A percentile compares a stretch with the other conserved stretches of the same genome.
These are phyloP conservation scores for Xanthoconium separans DNA, from an alignment of 1,284 basidiomycete species.

Conservation along the genomic window DNA sequence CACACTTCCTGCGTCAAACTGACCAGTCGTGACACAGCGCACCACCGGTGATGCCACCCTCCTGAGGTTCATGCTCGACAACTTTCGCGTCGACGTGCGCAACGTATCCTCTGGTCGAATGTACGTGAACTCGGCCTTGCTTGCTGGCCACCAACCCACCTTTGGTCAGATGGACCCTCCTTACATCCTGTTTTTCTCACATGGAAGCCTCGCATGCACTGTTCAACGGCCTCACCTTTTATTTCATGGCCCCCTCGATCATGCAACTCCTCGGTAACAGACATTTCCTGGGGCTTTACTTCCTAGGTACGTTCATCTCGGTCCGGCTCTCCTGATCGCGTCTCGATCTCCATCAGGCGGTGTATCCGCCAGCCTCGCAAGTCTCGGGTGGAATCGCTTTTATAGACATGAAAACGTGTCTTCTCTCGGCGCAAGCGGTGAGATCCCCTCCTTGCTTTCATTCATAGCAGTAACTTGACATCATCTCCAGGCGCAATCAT, in stretches of 20 bases:
- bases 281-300: constrained; percentile 74
- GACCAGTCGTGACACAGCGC: constrained; percentile 16
- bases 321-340: background rate
- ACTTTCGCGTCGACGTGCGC: constrained; percentile 64
- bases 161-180: constrained; percentile 69
- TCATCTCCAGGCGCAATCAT: constrained; percentile 64
- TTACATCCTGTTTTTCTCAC: constrained; percentile 80
- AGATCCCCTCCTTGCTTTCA: constrained; percentile 20
- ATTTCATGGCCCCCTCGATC: constrained; percentile 74
- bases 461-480: background rate
- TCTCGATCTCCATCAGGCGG: constrained; percentile 47
- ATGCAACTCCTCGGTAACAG: constrained; percentile 69
- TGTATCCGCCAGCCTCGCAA: constrained; percentile 57
- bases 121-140: constrained; percentile 40
- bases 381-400: constrained; percentile 55
- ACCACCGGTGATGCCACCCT: constrained; percentile 47
- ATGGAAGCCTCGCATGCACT: constrained; percentile 61
- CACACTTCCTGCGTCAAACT: background rate
- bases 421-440: constrained; percentile 76
- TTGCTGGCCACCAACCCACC: constrained; percentile 3
- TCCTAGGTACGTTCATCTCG: constrained; percentile 51
- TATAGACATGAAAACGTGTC: constrained; percentile 44
- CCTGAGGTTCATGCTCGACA: constrained; percentile 59
- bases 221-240: constrained; percentile 79
- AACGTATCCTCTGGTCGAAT: constrained; percentile 72